These are phyloP conservation scores for Trichosanthes cucumerina DNA, from an alignment of 306 rosid species.

Conservation along the genomic window DNA sequence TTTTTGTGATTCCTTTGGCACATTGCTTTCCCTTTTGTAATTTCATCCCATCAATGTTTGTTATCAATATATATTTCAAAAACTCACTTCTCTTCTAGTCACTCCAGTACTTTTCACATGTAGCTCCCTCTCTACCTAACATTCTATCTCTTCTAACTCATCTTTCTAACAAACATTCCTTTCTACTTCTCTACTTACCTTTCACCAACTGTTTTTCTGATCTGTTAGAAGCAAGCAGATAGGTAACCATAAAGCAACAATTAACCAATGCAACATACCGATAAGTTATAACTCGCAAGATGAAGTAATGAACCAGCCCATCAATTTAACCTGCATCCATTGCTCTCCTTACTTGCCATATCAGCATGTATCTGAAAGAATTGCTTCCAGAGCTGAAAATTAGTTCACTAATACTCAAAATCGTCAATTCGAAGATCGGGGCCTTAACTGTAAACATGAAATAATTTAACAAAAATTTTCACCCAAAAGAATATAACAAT, in stretches of 20 bases:
- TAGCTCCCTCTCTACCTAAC: background rate
- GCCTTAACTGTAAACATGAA: background rate
- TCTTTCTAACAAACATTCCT: background rate
- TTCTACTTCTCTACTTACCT: background rate
- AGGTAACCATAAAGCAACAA: background rate
- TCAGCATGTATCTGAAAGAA: background rate
- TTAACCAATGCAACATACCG: background rate
- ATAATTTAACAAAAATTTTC: slow-evolving; percentile 12
- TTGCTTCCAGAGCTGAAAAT: background rate
- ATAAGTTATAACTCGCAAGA: background rate
- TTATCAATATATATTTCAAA: background rate
- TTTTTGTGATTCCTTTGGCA: too few species aligned
- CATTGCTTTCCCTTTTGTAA: too few species aligned
- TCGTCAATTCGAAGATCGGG: background rate
- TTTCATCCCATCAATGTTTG: too few species aligned
- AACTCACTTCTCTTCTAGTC: background rate
- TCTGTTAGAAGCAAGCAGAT: background rate
- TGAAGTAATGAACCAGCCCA: background rate
- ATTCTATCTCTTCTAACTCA: background rate
- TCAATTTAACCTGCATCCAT: background rate
- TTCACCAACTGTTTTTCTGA: background rate
- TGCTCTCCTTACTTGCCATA: background rate
- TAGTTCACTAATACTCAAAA: background rate
- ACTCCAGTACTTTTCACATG: background rate
- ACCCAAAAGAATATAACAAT: background rate